phyloP scores from a whole-genome alignment of 352 stramenopile species.

The Pythium dissimile region DNA sequence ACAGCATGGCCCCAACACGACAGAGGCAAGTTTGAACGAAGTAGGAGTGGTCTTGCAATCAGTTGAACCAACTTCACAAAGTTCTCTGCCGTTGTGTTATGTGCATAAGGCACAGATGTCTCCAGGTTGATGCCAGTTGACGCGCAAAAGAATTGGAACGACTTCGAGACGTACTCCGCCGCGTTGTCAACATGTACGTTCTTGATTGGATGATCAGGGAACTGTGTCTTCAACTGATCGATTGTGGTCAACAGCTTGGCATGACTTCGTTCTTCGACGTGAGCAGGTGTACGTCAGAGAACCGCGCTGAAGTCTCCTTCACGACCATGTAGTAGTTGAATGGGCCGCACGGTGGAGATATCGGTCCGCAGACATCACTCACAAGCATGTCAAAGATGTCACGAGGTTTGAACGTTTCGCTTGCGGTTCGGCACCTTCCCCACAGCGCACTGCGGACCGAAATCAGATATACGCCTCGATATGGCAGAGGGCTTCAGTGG shows the following conservation, averaged over 20 bases:
- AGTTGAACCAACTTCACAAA: slow-evolving; percentile 17
- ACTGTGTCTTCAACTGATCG: slow-evolving; percentile 19
- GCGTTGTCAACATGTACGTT: slow-evolving; percentile 16
- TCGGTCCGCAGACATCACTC: slow-evolving; percentile 19
- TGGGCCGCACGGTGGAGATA: slow-evolving; percentile 12
- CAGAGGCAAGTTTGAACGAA: slow-evolving; percentile 8
- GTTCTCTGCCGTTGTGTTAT: slow-evolving; percentile 17
- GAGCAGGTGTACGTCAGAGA: slow-evolving; percentile 11
- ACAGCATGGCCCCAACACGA: slow-evolving; percentile 15
- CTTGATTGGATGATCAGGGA: slow-evolving; percentile 14
- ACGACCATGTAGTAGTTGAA: slow-evolving; percentile 23
- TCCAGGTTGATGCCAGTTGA: slow-evolving; percentile 14
- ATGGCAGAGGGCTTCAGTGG: neutral
- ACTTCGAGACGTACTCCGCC: slow-evolving; percentile 12
- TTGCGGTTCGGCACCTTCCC: slow-evolving; percentile 7
- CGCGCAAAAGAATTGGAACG: slow-evolving; percentile 14
- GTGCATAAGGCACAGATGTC: slow-evolving; percentile 10
- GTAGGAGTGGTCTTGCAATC: slow-evolving; percentile 5
- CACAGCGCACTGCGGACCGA: slow-evolving; percentile 11
- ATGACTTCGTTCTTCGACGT: slow-evolving; percentile 18
- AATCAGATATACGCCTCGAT: neutral
- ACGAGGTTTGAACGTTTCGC: slow-evolving; percentile 7
- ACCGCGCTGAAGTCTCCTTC: slow-evolving; percentile 8
- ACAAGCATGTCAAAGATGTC: slow-evolving; percentile 6
- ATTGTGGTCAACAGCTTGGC: slow-evolving; percentile 15